Percentiles rank a stretch among this genome's conserved stretches.
Conservation (phyloP, 2,329 filamentous ascomycete species). For the Coleophoma eucalyptorum region DNA sequence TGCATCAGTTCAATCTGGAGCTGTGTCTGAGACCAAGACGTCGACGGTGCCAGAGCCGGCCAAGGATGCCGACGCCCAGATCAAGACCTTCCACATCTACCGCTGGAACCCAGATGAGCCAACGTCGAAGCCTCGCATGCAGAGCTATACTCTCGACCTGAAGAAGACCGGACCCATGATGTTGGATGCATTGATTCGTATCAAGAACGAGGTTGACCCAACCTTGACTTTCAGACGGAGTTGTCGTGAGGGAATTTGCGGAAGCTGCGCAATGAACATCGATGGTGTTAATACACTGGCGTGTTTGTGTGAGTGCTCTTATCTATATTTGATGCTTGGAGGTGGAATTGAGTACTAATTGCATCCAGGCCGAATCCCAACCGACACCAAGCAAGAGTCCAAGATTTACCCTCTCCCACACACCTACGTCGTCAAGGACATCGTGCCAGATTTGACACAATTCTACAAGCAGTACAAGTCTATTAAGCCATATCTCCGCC, state of each 20-base stretch:
- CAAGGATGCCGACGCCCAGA: constrained; percentile 58
- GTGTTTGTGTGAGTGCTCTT: constrained; percentile 79
- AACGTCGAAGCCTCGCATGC: constrained; percentile 90
- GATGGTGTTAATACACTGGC: constrained; percentile 97
- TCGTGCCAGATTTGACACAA: constrained; percentile 94
- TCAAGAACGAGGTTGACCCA: constrained; percentile 98
- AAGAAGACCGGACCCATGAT: constrained; percentile 99
- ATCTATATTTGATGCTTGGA: background rate
- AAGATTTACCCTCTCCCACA: constrained; percentile 98
- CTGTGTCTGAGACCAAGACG: constrained; percentile 13
- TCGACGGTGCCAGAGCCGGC: constrained; percentile 35
- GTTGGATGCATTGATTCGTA: constrained; percentile 90
- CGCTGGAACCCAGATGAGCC: constrained; percentile 96
- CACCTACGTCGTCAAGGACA: constrained; percentile 98
- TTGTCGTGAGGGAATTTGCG: constrained; percentile 97
- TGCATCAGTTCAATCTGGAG: too few species aligned
- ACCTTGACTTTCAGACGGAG: constrained; percentile 94
- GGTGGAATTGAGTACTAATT: background rate
- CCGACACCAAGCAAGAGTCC: constrained; percentile 73
- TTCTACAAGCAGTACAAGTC: constrained; percentile 99
- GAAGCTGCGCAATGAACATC: constrained; percentile 99
- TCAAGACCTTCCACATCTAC: constrained; percentile 98
- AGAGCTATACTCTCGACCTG: constrained; percentile 89
- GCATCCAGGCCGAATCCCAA: constrained; percentile 79
- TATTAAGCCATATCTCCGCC: constrained; percentile 97